Base-by-base conservation (phyloP, 2,329 filamentous ascomycete genomes). In the Leptographium wingfieldii region DNA sequence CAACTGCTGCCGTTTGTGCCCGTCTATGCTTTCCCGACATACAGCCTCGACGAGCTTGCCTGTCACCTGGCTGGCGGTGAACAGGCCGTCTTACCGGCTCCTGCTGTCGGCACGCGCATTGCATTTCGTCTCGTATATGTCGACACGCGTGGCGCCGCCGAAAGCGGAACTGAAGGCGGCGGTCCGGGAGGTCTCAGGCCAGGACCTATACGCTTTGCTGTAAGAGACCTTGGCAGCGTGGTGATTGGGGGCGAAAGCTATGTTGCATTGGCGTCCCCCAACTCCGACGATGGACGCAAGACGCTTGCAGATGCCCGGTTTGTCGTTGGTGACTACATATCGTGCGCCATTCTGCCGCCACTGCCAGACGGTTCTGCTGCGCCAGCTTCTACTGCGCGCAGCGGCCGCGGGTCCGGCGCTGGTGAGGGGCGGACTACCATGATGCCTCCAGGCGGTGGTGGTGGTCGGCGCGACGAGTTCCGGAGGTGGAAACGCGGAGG, bases 241-340 rank as follows among this genome's bases (percentile, higher is more conserved):
- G 82, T 96, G 6, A 77, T 96, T 12, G 86, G 86, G 53, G n/a
- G 62, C 6, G 35, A 22, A 14, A 40, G 63, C 55, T 67, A 65
- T 5, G 67, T 65, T 9, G 57, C 67, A 12, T 14, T 51, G 48
- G 48, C 25, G 10, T 51, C 48, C 43, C 43, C 19, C 16, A 7
- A n/a, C 19, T 5, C 16, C 3, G 19, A 7, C 43, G 19, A 89
- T 33, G 80, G 83, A 12, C 78, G 84, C 33, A 92, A 87, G 74
- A 92, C 88, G 10, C 73, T 97, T 38, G 78, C 78, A 46, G 89
- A 95, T 59, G 84, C 82, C 40, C 82, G 86, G 27, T 95, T 96
- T 68, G 87, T 96, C 12, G 87, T 94, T 63, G 92, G 92, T 0
- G 92, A 97, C 72, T 95, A 88, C 69, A 79, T 97, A 49, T 86